Base-by-base conservation (phyloP, 805 yeast genomes). In the Candida montana region DNA sequence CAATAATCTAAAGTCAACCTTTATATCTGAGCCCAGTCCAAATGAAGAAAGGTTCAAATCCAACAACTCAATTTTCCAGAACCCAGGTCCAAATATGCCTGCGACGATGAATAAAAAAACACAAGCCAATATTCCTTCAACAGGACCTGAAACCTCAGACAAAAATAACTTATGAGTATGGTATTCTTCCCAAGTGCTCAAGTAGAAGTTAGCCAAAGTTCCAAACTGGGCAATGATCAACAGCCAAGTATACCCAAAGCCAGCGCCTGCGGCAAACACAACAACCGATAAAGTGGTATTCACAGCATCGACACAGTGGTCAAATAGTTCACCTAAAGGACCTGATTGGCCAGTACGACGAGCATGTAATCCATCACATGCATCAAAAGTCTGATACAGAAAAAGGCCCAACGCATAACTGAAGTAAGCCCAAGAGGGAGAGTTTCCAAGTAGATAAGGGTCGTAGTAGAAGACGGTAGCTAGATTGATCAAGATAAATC, bases 351-450 rank as follows among this genome's bases (percentile, higher is more conserved):
- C 95, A 1, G 96, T 90, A 56, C 91, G 77, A 58, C 98, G 79
- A 13, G 97, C 97, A 61, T 90, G 98, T 49, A 84, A 75, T 5
- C 98, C 98, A 62, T 90, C 98, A 62, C 96, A 85, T 0, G 96
- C 96, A 62, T 90, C 98, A 61, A 90, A 88, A 0, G 97, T 90
- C 61, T 90, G 98, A 62, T 90, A 90, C 73, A 89, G 67, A 58
- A 90, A 89, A 50, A 90, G 65, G 6, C 95, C 91, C 47, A 84
- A 57, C 0, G 95, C 96, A 59, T 86, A 85, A 34, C 81, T 66
- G 50, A 75, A 74, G 58, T 83, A 86, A 15, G 81, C 74, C 95
- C 95, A 86, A 27, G 73, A 61, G 7, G 98, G 96, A 11, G 75
- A 69, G 3, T 67, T 69, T 29, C 69, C 52, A 35, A 76, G 62